Evolutionary conservation across 441 rosid species (phyloP).

Genomic region (Manihot esculenta): DNA sequence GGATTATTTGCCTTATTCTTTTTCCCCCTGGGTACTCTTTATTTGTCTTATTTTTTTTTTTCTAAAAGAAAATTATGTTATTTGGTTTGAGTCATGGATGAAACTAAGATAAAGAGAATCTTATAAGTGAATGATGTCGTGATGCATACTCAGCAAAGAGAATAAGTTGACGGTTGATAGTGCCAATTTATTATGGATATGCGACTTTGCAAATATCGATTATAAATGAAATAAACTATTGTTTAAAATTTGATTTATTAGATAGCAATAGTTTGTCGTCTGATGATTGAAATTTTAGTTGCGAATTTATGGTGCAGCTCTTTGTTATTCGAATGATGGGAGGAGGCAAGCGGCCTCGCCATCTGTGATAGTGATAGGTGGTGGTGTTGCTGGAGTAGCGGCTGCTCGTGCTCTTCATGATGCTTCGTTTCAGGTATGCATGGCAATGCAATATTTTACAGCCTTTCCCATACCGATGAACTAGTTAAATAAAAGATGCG

Average conservation of each 20-base stretch:
- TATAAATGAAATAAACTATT: not conserved
- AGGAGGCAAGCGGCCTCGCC: constrained; percentile 54
- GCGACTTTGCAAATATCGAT: not conserved
- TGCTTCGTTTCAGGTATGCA: constrained; percentile 74
- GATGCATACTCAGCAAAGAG: not conserved
- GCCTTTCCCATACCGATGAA: not conserved
- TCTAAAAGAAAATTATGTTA: too few species aligned
- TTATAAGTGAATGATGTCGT: too few species aligned
- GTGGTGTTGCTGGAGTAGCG: constrained; percentile 83
- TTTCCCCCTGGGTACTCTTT: too few species aligned
- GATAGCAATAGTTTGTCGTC: not conserved
- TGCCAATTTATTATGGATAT: too few species aligned
- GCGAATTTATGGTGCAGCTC: constrained; percentile 34
- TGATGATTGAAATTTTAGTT: not conserved
- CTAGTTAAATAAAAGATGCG: not conserved
- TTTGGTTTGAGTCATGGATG: too few species aligned
- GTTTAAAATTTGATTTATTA: not conserved
- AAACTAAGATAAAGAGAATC: too few species aligned
- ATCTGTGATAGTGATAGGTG: constrained; percentile 84
- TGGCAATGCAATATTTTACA: not conserved
- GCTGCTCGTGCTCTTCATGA: constrained; percentile 92
- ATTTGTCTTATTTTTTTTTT: too few species aligned
- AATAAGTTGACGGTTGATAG: too few species aligned
- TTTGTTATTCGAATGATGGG: constrained; percentile 45
- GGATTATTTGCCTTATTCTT: not conserved